Conservation (phyloP, 331 rosid genomes). For the Acacia pycnantha region DNA sequence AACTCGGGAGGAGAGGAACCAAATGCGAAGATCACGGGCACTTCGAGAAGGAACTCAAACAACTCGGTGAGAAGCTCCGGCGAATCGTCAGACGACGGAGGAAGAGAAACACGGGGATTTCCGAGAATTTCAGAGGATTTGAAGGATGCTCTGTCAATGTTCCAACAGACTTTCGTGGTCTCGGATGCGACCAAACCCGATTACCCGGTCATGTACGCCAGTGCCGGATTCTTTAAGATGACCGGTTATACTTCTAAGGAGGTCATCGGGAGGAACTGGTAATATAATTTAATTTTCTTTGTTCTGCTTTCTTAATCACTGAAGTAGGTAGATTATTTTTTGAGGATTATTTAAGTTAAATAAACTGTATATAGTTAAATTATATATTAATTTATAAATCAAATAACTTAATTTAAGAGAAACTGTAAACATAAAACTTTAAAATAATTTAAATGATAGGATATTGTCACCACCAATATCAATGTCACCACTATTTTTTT, state of each 20-base stretch:
- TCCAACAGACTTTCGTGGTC: conserved; percentile 93
- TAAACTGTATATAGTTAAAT: too few relatives aligned
- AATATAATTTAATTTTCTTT: neutral
- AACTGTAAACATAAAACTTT: too few relatives aligned
- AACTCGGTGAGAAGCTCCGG: conserved; percentile 72
- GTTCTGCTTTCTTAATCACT: too few relatives aligned
- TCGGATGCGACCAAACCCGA: conserved; percentile 93
- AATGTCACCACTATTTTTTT: too few relatives aligned
- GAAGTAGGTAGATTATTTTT: too few relatives aligned
- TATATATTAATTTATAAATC: too few relatives aligned
- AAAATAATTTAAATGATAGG: too few relatives aligned
- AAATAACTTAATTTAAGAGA: too few relatives aligned
- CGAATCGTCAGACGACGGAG: conserved; percentile 60
- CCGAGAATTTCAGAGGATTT: conserved; percentile 78
- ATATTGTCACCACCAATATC: too few relatives aligned
- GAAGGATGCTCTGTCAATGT: conserved; percentile 76
- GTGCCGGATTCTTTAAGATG: conserved; percentile 94
- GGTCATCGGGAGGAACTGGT: conserved; percentile 89
- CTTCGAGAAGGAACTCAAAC: conserved; percentile 60
- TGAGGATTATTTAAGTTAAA: too few relatives aligned
- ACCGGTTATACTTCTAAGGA: conserved; percentile 93
- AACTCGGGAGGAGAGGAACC: conserved; percentile 73
- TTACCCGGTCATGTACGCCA: conserved; percentile 88
- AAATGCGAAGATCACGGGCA: conserved; percentile 16
- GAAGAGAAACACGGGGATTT: conserved; percentile 51